phyloP scores from a whole-genome alignment of 192 early-diverging fungal genomes.

The Obelidium mucronatum region DNA sequence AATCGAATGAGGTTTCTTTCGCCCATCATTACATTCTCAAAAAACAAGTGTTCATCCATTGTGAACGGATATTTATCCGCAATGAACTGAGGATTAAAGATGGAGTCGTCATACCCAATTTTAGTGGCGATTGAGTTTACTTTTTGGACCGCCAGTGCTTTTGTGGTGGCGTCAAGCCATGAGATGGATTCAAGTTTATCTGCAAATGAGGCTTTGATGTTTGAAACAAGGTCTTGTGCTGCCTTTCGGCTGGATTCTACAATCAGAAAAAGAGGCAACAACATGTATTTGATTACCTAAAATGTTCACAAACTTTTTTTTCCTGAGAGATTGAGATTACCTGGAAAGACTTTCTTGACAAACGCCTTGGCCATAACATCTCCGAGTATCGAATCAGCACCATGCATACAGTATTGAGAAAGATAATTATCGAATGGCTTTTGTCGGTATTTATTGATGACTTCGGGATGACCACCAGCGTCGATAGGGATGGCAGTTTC shows the following conservation, averaged over 20 bases:
- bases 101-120: slow-evolving; percentile 69
- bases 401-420: slow-evolving; percentile 39
- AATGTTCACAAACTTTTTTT: slow-evolving; percentile 5
- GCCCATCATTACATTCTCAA: slow-evolving; percentile 65
- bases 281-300: not conserved
- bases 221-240: slow-evolving; percentile 46
- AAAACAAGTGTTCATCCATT: slow-evolving; percentile 57
- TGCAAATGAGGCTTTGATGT: slow-evolving; percentile 53
- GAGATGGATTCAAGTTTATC: slow-evolving; percentile 47
- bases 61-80: slow-evolving; percentile 57
- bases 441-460: slow-evolving; percentile 39
- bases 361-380: slow-evolving; percentile 17
- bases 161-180: slow-evolving; percentile 69
- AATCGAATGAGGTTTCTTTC: slow-evolving; percentile 4
- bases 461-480: slow-evolving; percentile 28
- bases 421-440: slow-evolving; percentile 55
- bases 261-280: too few species aligned
- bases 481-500: slow-evolving; percentile 43
- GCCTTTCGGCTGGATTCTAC: slow-evolving; percentile 45
- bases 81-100: slow-evolving; percentile 63
- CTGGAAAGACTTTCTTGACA: slow-evolving; percentile 58
- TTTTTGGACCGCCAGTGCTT: slow-evolving; percentile 61
- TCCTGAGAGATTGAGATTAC: slow-evolving; percentile 30
- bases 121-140: slow-evolving; percentile 63
- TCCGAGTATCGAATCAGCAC: slow-evolving; percentile 16